A percentile compares a stretch with the other conserved stretches of the same genome.
phyloP scores from a whole-genome alignment of 768 basidiomycete genomes.

The Strobilomyces dryophilus region DNA sequence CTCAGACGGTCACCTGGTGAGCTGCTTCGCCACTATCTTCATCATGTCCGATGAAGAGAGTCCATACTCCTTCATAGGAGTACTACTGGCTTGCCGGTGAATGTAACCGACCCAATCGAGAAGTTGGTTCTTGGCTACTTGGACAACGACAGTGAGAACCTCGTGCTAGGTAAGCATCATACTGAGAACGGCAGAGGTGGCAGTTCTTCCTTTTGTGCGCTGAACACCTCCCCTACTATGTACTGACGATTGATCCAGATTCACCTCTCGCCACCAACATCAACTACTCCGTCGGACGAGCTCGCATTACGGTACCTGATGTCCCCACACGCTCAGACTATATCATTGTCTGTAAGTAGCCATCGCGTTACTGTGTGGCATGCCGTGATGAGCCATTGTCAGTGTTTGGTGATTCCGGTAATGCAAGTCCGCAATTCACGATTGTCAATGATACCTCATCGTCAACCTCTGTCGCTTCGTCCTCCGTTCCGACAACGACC shows the following conservation, averaged over 20 bases:
- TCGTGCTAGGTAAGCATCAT: constrained; percentile 26
- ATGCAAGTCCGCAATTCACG: constrained; percentile 37
- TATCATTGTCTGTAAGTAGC: constrained; percentile 35
- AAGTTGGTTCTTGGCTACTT: constrained; percentile 26
- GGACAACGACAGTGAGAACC: constrained; percentile 28
- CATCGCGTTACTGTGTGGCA: too few relatives aligned
- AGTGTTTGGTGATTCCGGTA: constrained; percentile 42
- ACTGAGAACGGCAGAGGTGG: not conserved
- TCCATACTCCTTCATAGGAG: constrained; percentile 29
- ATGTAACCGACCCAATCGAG: constrained; percentile 28
- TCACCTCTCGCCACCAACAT: constrained; percentile 35
- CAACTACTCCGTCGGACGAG: constrained; percentile 30
- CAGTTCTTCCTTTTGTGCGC: too few relatives aligned
- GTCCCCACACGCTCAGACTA: constrained; percentile 31
- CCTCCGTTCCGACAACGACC: constrained; percentile 1
- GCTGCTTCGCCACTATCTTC: not conserved
- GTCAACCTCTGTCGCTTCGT: constrained; percentile 14
- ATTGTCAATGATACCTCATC: constrained; percentile 57
- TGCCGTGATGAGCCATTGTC: not conserved
- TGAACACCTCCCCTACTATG: too few relatives aligned
- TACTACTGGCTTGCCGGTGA: constrained; percentile 23
- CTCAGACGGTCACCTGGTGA: constrained; percentile 51
- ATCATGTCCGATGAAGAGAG: constrained; percentile 25
- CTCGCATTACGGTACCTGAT: constrained; percentile 32
- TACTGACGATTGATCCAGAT: constrained; percentile 19